A percentile compares a stretch with the other conserved stretches of the same genome.
Conservation (phyloP, 1,139 yeast species). For the Groenewaldozyma auringiensis region DNA sequence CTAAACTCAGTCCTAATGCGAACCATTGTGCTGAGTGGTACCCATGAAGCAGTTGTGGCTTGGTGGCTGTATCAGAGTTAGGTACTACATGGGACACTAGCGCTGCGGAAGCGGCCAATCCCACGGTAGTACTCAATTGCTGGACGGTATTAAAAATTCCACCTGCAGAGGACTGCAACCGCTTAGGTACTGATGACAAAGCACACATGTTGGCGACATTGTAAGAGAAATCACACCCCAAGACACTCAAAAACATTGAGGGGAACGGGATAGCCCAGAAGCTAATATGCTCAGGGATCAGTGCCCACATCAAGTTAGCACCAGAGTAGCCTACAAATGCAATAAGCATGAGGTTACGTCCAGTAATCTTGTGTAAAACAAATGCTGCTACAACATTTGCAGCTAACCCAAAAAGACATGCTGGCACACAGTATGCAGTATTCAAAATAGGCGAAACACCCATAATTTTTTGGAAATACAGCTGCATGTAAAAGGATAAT, state of each 20-base stretch:
- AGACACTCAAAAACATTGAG: slow-evolving; percentile 32
- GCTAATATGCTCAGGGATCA: slow-evolving; percentile 28
- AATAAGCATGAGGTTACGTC: slow-evolving; percentile 29
- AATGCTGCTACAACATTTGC: slow-evolving; percentile 39
- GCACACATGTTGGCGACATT: slow-evolving; percentile 39
- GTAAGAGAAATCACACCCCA: slow-evolving; percentile 41
- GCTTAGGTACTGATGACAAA: slow-evolving; percentile 33
- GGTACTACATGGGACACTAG: slow-evolving; percentile 29
- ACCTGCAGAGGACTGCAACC: slow-evolving; percentile 39
- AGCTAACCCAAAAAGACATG: slow-evolving; percentile 32
- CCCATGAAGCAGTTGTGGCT: slow-evolving; percentile 26
- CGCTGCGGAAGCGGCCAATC: slow-evolving; percentile 36
- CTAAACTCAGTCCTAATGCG: slow-evolving; percentile 32
- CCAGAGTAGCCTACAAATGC: slow-evolving; percentile 32
- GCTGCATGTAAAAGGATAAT: slow-evolving; percentile 32
- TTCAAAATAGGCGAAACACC: slow-evolving; percentile 33
- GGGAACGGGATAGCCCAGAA: slow-evolving; percentile 41
- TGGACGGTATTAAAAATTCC: slow-evolving; percentile 39
- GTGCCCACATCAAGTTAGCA: slow-evolving; percentile 36
- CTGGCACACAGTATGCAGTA: slow-evolving; percentile 36
- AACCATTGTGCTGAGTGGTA: slow-evolving; percentile 37
- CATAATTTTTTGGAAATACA: slow-evolving; percentile 36
- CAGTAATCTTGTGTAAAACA: slow-evolving; percentile 37
- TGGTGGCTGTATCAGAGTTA: slow-evolving; percentile 24
- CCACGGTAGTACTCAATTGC: slow-evolving; percentile 35